A percentile compares a stretch with the other conserved stretches of the same genome.
phyloP scores from a whole-genome alignment of 495 filamentous ascomycete species.

The Xylaria bambusicola region DNA sequence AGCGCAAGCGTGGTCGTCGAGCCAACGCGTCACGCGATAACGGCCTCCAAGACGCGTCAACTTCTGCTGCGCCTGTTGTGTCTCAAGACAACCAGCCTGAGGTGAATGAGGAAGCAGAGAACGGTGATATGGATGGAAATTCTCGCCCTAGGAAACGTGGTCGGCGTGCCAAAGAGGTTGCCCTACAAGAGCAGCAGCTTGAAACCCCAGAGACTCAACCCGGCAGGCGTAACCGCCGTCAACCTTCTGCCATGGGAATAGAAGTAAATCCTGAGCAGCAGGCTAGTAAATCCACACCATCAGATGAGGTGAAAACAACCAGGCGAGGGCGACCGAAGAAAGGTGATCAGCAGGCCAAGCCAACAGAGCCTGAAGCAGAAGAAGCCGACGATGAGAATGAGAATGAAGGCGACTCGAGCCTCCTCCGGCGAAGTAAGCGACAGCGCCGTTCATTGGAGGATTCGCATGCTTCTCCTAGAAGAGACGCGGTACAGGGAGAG shows the following conservation, averaged over 20 bases:
- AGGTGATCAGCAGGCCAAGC: slow-evolving; percentile 24
- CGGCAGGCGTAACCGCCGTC: slow-evolving; percentile 17
- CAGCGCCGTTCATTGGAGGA: slow-evolving; percentile 13
- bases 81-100: background rate
- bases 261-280: background rate
- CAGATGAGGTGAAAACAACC: slow-evolving; percentile 6
- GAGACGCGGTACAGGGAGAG: background rate
- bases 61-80: slow-evolving; percentile 11
- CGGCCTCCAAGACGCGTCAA: slow-evolving; percentile 41
- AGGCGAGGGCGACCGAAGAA: slow-evolving; percentile 27
- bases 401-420: slow-evolving; percentile 30
- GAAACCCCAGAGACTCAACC: slow-evolving; percentile 21
- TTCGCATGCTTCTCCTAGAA: background rate
- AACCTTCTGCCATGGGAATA: slow-evolving; percentile 5
- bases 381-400: slow-evolving; percentile 32
- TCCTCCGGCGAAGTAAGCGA: slow-evolving; percentile 29
- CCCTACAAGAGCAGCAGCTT: slow-evolving; percentile 16
- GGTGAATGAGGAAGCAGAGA: background rate
- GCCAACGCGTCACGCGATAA: slow-evolving; percentile 40
- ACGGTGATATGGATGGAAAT: slow-evolving; percentile 9
- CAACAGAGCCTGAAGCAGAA: slow-evolving; percentile 16
- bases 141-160: slow-evolving; percentile 26
- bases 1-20: slow-evolving; percentile 45
- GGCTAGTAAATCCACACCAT: background rate
- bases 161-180: slow-evolving; percentile 18